Conservation (phyloP, 2,329 filamentous ascomycete genomes). For the Coniochaeta prunicola region DNA sequence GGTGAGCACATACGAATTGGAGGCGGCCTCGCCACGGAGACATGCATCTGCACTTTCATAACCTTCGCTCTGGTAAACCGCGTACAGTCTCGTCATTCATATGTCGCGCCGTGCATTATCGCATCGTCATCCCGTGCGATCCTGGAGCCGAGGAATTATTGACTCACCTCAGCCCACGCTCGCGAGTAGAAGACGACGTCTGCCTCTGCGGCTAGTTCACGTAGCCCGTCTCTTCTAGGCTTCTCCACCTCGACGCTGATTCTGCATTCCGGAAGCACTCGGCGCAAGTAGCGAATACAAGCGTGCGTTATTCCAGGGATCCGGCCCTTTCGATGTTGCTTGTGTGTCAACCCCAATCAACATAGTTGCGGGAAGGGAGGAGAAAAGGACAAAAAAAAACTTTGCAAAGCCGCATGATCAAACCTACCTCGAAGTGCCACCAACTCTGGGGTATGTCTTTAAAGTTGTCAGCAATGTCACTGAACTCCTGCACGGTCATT, state of each 20-base stretch:
- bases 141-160: conserved; percentile 8
- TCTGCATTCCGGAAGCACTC: conserved; percentile 30
- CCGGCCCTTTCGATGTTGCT: conserved; percentile 42
- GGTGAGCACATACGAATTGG: conserved; percentile 34
- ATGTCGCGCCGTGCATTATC: not conserved
- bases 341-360: not conserved
- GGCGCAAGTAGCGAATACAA: conserved; percentile 51
- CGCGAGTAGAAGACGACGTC: conserved; percentile 70
- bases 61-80: conserved; percentile 18
- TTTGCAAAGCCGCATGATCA: not conserved
- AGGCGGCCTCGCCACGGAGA: conserved; percentile 34
- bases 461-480: conserved; percentile 30
- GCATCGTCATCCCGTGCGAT: not conserved
- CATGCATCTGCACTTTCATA: conserved; percentile 37
- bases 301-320: conserved; percentile 51
- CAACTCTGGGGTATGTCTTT: conserved; percentile 35
- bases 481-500: conserved; percentile 59
- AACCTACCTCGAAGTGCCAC: conserved; percentile 65
- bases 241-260: conserved; percentile 71
- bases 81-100: not conserved
- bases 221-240: conserved; percentile 52
- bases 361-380: not conserved
- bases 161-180: conserved; percentile 59
- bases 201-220: conserved; percentile 51
- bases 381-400: too few species aligned